Evolutionary conservation across 2,329 filamentous ascomycete genomes (phyloP).

Genomic region (Colletotrichum sp.): DNA sequence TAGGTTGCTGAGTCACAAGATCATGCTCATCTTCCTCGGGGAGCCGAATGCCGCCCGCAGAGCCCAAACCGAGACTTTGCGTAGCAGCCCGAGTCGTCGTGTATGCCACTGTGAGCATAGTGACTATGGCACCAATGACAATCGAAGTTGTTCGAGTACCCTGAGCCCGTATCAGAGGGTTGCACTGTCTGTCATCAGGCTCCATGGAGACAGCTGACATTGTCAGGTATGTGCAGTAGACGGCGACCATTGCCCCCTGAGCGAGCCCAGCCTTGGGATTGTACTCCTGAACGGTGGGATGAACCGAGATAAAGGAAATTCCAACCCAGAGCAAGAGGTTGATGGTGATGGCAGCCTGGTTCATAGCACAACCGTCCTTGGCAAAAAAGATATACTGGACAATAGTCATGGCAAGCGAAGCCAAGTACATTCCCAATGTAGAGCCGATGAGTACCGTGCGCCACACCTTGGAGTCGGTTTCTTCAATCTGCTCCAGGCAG

Average conservation of each 20-base stretch:
- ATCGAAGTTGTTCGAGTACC: slow-evolving; percentile 90
- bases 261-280: slow-evolving; percentile 94
- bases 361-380: slow-evolving; percentile 82
- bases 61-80: slow-evolving; percentile 78
- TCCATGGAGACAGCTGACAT: slow-evolving; percentile 99
- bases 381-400: slow-evolving; percentile 99
- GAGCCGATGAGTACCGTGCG: slow-evolving; percentile 87
- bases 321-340: slow-evolving; percentile 85
- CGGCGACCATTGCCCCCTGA: slow-evolving; percentile 95
- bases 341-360: slow-evolving; percentile 93
- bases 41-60: slow-evolving; percentile 61
- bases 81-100: slow-evolving; percentile 96
- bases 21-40: slow-evolving; percentile 82
- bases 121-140: slow-evolving; percentile 91
- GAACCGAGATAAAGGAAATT: slow-evolving; percentile 85
- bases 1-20: slow-evolving; percentile 85
- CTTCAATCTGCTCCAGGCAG: slow-evolving; percentile 91
- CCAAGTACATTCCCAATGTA: slow-evolving; percentile 91
- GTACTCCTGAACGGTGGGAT: slow-evolving; percentile 86
- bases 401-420: slow-evolving; percentile 90
- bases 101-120: slow-evolving; percentile 96
- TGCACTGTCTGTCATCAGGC: slow-evolving; percentile 91
- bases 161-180: slow-evolving; percentile 84
- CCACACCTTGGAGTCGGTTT: slow-evolving; percentile 85
- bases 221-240: slow-evolving; percentile 98